phyloP scores from a whole-genome alignment of 192 early-diverging fungal genomes.

The Coemansia sp. region DNA sequence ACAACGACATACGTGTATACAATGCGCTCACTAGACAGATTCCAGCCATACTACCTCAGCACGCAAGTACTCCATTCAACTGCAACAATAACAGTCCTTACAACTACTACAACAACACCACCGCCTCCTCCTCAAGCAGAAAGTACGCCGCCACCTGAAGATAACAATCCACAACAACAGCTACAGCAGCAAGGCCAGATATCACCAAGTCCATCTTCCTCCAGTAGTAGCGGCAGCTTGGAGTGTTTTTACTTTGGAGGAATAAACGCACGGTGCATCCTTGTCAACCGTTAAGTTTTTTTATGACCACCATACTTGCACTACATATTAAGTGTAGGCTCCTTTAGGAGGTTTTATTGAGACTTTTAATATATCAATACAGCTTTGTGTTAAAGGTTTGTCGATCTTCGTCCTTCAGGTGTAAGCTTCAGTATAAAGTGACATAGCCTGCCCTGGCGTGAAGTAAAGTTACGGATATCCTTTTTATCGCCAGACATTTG shows the following conservation, averaged over 20 bases:
- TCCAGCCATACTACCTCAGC: neutral
- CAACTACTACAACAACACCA: neutral
- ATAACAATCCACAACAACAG: neutral
- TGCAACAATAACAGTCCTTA: neutral
- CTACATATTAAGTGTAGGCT: no score
- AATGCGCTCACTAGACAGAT: constrained; percentile 1
- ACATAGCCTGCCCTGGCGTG: constrained; percentile 33
- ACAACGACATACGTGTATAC: neutral
- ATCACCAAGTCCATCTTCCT: neutral
- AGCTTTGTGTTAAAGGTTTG: neutral
- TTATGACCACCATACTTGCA: no score
- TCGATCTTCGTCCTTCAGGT: constrained; percentile 30
- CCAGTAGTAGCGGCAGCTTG: neutral
- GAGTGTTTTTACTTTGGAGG: neutral
- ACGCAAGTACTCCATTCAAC: neutral
- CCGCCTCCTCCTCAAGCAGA: neutral
- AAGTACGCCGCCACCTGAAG: neutral
- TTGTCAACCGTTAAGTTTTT: neutral
- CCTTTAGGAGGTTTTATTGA: neutral
- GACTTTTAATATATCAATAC: neutral
- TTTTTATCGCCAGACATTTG: constrained; percentile 20
- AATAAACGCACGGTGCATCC: neutral
- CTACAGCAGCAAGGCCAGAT: neutral
- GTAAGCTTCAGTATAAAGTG: constrained; percentile 37
- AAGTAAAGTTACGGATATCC: constrained; percentile 38